These are phyloP conservation scores for Sapria himalayana DNA, from an alignment of 345 rosid genomes.

Conservation along the genomic window DNA sequence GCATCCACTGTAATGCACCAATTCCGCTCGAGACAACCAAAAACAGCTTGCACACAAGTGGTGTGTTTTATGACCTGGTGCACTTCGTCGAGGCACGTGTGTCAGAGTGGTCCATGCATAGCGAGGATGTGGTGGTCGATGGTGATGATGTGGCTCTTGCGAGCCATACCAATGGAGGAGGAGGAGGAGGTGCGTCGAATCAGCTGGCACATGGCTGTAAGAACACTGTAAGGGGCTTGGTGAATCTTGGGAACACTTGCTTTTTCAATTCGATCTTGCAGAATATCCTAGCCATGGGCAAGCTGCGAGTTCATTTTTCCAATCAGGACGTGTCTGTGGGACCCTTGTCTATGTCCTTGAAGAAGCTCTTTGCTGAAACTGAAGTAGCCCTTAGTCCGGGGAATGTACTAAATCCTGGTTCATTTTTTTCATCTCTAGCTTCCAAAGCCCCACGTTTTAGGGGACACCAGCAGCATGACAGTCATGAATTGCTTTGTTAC, in stretches of 20 bases:
- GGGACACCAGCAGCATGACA: slow-evolving; percentile 91
- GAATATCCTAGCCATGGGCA: slow-evolving; percentile 57
- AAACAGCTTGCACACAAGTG: slow-evolving; percentile 35
- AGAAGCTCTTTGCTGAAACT: slow-evolving; percentile 52
- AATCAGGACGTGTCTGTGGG: slow-evolving; percentile 31
- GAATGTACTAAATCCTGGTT: slow-evolving; percentile 54
- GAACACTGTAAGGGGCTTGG: slow-evolving; percentile 68
- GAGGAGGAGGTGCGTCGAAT: slow-evolving; percentile 23
- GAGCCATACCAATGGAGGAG: too few relatives aligned
- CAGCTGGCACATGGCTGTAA: slow-evolving; percentile 23
- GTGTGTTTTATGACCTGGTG: slow-evolving; percentile 26
- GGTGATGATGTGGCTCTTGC: slow-evolving; percentile 35
- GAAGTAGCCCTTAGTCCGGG: slow-evolving; percentile 30
- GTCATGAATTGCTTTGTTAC: slow-evolving; percentile 81
- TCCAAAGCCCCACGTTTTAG: slow-evolving; percentile 77
- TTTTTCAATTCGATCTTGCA: slow-evolving; percentile 91
- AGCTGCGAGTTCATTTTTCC: slow-evolving; percentile 32
- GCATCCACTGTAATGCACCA: slow-evolving; percentile 46
- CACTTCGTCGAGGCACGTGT: slow-evolving; percentile 39
- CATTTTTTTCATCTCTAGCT: slow-evolving; percentile 43
- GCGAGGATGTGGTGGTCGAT: slow-evolving; percentile 42
- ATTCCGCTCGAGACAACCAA: slow-evolving; percentile 51
- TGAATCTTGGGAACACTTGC: slow-evolving; percentile 91
- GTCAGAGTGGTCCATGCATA: slow-evolving; percentile 20
- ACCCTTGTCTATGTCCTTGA: slow-evolving; percentile 44